Evolutionary conservation across 1,284 basidiomycete species (phyloP), one percentile per base, ranked within the genome.

Genomic region (Ganoderma leucocontextum): DNA sequence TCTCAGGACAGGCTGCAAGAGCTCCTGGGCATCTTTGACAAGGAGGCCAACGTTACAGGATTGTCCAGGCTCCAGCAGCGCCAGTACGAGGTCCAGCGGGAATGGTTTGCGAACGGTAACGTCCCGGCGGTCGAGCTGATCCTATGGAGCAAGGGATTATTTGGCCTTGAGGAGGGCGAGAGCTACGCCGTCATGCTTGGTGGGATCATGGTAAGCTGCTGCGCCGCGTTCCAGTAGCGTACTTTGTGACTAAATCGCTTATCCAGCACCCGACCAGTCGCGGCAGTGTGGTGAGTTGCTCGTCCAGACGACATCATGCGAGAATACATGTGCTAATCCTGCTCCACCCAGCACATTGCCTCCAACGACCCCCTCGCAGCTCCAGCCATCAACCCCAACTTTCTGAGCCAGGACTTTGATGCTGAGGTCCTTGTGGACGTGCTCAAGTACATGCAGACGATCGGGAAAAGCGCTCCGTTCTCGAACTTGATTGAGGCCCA

Each of bases 341-440:
- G 35, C 19, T 61, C 29, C 33, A n/a, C 22, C 0, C 35, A 66
- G 65, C 65, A 66, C 38, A 66, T 66, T 12, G 33, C 65, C 25
- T 61, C 60, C 15, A 55, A 17, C 60, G 52, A 66, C 47, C 65
- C 65, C 8, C 65, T 66, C 29, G 38, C 65, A 4, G 15, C 59
- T 2, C 65, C 65, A 15, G 42, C 53, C 47, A 55, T 66, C 49
- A 44, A 66, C 49, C 47, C 52, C 19, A 55, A 61, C 10, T 61
- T 61, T 41, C 60, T 66, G 7, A 61, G 33, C 5, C 35, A 58
- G 15, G 29, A 58, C 9, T 58, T 58, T 8, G 55, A 58, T 38
- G 36, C 55, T 10, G 15, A 58, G 35, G 35, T 58, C 4, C 55
- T 58, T 19, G 33, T 58, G 55, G 65, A 66, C 25, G 44, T 62